phyloP scores from a whole-genome alignment of 139 green algal genomes.

The Mesotaenium endlicherianum region DNA sequence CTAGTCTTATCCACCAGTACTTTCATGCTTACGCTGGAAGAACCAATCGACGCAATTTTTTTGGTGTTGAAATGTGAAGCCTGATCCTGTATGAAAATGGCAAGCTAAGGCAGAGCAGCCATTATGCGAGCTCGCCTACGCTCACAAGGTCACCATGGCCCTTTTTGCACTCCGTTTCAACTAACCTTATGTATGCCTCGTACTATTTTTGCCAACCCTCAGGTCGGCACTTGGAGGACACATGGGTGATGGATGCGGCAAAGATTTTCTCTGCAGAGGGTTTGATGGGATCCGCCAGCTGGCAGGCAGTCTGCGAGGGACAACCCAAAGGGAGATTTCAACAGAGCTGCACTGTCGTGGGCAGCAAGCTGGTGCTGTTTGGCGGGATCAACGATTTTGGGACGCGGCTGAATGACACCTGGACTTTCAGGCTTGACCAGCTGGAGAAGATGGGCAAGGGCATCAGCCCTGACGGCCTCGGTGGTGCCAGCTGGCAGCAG shows the following conservation, averaged over 20 bases:
- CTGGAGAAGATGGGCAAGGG: neutral
- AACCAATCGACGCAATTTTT: neutral
- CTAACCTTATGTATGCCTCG: neutral
- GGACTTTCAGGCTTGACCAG: neutral
- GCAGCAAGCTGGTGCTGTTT: slow-evolving; percentile 18
- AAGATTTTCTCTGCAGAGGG: slow-evolving; percentile 3
- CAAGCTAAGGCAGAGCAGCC: neutral
- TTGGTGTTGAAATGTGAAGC: neutral
- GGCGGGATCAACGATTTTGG: slow-evolving; percentile 40
- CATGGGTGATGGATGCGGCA: slow-evolving; percentile 3
- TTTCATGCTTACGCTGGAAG: too few relatives aligned
- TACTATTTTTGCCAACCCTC: neutral
- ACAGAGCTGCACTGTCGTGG: slow-evolving; percentile 29
- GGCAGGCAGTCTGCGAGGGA: neutral
- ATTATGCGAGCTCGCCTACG: neutral
- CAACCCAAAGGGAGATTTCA: slow-evolving; percentile 11
- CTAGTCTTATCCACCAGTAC: too few relatives aligned
- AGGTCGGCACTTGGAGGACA: slow-evolving; percentile 41
- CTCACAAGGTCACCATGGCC: neutral
- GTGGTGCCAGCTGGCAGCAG: slow-evolving; percentile 5
- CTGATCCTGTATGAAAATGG: neutral
- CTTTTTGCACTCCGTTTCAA: neutral
- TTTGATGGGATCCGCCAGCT: neutral
- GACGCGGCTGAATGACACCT: slow-evolving; percentile 21
- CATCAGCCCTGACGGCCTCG: neutral